phyloP scores from a whole-genome alignment of 2,329 filamentous ascomycete species.

The Ophiostoma angusticollis region DNA sequence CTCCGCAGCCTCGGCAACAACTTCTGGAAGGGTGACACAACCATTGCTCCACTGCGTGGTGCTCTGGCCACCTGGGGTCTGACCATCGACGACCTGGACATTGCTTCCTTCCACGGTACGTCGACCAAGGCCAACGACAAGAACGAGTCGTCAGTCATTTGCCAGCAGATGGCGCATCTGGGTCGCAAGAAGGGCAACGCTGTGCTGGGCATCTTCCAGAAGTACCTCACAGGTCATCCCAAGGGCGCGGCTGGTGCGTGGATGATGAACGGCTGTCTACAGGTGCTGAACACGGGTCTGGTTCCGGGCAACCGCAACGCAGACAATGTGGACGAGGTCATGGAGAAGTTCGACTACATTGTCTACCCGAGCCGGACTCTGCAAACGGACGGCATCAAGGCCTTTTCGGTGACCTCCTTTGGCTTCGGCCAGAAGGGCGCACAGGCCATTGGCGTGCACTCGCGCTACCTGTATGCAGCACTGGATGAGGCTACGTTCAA shows the following conservation, averaged over 20 bases:
- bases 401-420: constrained; percentile 97
- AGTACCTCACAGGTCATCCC: constrained; percentile 95
- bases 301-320: constrained; percentile 97
- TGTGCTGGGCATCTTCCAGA: constrained; percentile 94
- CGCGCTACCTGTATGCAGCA: constrained; percentile 90
- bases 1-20: constrained; percentile 89
- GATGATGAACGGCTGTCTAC: constrained; percentile 98
- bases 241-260: constrained; percentile 98
- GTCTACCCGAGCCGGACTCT: constrained; percentile 92
- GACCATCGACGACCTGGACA: constrained; percentile 86
- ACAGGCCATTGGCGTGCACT: constrained; percentile 92
- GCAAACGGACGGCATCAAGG: constrained; percentile 96
- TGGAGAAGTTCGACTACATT: constrained; percentile 97
- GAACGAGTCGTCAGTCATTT: constrained; percentile 97
- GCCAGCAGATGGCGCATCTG: constrained; percentile 88
- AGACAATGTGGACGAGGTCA: constrained; percentile 88
- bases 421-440: constrained; percentile 99
- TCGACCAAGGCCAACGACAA: constrained; percentile 99
- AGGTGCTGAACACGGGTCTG: constrained; percentile 85
- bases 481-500: constrained; percentile 76
- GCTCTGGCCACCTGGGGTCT: constrained; percentile 96
- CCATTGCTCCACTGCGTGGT: constrained; percentile 89
- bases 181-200: constrained; percentile 95
- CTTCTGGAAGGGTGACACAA: constrained; percentile 95
- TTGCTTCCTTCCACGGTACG: constrained; percentile 97